These are phyloP conservation scores for Balamuthia mandrillaris DNA, from an alignment of 208 protist species.

Conservation along the genomic window DNA sequence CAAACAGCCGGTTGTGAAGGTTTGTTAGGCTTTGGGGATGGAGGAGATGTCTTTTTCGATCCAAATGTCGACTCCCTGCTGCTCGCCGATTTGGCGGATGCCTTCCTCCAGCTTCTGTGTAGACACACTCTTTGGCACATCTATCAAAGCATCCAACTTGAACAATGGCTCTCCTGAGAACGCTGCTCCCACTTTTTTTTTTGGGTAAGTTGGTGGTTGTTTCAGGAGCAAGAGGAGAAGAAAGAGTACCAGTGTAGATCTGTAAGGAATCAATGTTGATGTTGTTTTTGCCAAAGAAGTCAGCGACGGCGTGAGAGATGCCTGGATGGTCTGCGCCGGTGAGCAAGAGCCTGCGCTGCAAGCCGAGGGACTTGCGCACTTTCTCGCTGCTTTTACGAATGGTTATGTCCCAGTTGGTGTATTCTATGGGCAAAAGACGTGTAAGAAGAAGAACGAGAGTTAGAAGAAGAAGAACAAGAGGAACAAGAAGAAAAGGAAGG, in stretches of 20 bases:
- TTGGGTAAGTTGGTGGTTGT: too few relatives aligned
- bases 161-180: neutral
- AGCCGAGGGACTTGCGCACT: neutral
- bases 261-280: constrained; percentile 31
- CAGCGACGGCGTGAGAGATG: constrained; percentile 14
- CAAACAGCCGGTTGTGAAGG: too few relatives aligned
- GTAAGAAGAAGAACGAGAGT: too few relatives aligned
- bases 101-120: constrained; percentile 1
- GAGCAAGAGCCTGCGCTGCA: neutral
- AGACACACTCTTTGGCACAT: neutral
- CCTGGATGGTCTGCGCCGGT: constrained; percentile 13
- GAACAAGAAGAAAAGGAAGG: too few relatives aligned
- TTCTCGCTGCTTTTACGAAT: neutral
- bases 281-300: neutral
- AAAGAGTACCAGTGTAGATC: neutral
- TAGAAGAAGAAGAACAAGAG: too few relatives aligned
- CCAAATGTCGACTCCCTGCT: constrained; percentile 24
- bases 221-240: neutral
- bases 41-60: too few relatives aligned
- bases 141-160: constrained; percentile 4
- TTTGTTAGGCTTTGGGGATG: too few relatives aligned
- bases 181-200: neutral
- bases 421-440: too few relatives aligned
- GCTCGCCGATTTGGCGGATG: neutral
- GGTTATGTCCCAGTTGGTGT: constrained; percentile 11